Conservation (phyloP, 768 basidiomycete genomes). For the Pleurotus giganteus region DNA sequence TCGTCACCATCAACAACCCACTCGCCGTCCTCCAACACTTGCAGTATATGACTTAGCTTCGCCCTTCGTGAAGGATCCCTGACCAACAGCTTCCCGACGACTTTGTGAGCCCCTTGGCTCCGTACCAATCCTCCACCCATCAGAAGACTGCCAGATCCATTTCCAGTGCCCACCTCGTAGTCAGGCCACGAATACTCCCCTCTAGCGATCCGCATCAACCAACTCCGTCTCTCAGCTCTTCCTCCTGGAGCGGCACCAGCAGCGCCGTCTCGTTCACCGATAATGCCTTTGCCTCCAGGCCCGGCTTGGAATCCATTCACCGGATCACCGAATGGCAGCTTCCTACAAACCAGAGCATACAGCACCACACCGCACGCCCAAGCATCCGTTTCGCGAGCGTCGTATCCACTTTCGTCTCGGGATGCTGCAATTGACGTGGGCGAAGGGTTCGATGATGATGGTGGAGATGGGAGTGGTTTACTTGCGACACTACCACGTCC, state of each 20-base stretch:
- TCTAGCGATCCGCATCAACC: constrained; percentile 78
- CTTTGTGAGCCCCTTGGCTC: constrained; percentile 44
- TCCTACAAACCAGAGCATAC: constrained; percentile 69
- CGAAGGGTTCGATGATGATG: background rate
- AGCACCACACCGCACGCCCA: constrained; percentile 92
- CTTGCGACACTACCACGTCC: constrained; percentile 16
- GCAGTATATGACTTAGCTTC: constrained; percentile 63
- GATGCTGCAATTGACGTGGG: background rate
- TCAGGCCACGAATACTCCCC: constrained; percentile 77
- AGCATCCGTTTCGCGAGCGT: constrained; percentile 81
- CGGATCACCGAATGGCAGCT: constrained; percentile 71
- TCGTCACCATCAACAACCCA: constrained; percentile 13
- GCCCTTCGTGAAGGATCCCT: constrained; percentile 68
- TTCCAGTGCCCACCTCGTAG: background rate
- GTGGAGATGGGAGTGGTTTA: constrained; percentile 1
- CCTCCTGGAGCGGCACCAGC: constrained; percentile 26
- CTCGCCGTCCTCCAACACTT: constrained; percentile 33
- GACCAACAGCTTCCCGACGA: constrained; percentile 65
- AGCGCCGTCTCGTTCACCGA: constrained; percentile 29
- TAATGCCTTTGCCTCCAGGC: constrained; percentile 35
- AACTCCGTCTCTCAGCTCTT: constrained; percentile 43
- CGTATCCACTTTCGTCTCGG: constrained; percentile 24
- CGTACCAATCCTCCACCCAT: constrained; percentile 34
- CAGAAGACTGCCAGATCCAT: constrained; percentile 26
- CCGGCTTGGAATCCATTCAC: constrained; percentile 28